phyloP scores from a whole-genome alignment of 306 rosid species.

The Argentina anserina region DNA sequence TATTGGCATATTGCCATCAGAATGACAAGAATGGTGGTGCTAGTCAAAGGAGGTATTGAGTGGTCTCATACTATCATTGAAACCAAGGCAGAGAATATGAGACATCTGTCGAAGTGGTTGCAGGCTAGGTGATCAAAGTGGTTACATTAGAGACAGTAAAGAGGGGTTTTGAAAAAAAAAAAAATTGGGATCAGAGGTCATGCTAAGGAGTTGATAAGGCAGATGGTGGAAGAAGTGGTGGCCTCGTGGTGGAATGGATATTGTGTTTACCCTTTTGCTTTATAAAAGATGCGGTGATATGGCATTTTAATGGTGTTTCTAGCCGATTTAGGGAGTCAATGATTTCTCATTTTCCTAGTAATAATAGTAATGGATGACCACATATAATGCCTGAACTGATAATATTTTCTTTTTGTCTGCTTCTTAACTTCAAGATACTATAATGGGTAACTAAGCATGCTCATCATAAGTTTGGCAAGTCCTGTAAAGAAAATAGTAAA shows the following conservation, averaged over 20 bases:
- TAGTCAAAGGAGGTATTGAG: background rate
- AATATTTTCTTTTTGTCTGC: background rate
- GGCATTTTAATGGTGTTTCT: background rate
- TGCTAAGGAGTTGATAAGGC: background rate
- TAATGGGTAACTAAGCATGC: background rate
- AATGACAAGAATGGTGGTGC: background rate
- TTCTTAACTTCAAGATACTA: background rate
- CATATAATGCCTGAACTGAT: background rate
- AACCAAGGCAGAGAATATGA: background rate
- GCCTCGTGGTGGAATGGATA: background rate
- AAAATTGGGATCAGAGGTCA: background rate
- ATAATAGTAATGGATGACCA: background rate
- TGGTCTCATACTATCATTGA: background rate
- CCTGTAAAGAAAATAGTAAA: background rate
- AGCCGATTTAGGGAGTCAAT: background rate
- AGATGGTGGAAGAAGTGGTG: background rate
- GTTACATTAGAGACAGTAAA: background rate
- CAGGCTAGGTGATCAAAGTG: background rate
- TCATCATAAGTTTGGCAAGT: background rate
- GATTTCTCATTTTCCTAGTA: constrained; percentile 1
- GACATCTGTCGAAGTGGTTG: background rate
- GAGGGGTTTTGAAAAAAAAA: too few species aligned
- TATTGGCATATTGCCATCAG: background rate
- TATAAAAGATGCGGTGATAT: background rate
- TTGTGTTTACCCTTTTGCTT: too few species aligned